phyloP scores from a whole-genome alignment of 2,329 filamentous ascomycete species.

The Penicillium sp. region DNA sequence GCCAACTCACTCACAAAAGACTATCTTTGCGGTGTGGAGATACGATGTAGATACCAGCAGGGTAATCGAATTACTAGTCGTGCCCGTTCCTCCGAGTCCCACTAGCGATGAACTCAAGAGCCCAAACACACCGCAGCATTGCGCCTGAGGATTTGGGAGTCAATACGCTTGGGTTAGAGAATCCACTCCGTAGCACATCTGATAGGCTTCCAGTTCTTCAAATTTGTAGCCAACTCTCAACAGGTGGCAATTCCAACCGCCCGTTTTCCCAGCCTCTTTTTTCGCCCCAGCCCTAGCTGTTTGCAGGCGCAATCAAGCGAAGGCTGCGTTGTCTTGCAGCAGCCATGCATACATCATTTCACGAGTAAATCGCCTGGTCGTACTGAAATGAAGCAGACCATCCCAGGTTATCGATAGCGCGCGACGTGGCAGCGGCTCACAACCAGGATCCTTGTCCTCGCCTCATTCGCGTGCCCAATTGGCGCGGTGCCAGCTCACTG shows the following conservation, averaged over 20 bases:
- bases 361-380: background rate
- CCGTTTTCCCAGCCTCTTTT: background rate
- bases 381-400: background rate
- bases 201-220: background rate
- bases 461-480: constrained; percentile 6
- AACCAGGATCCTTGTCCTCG: background rate
- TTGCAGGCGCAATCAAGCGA: background rate
- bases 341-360: background rate
- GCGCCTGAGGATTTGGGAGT: no score
- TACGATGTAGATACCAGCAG: background rate
- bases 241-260: background rate
- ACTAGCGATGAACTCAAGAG: background rate
- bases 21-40: background rate
- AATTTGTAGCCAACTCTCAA: background rate
- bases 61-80: constrained; percentile 2
- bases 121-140: background rate
- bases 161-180: background rate
- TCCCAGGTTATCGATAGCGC: constrained; percentile 1
- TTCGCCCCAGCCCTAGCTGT: background rate
- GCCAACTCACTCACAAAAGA: background rate
- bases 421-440: constrained; percentile 22
- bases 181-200: background rate
- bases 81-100: background rate
- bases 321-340: constrained; percentile 3
- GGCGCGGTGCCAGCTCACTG: constrained; percentile 14